Evolutionary conservation across 345 rosid genomes (phyloP).

Genomic region (Citrus maxima): DNA sequence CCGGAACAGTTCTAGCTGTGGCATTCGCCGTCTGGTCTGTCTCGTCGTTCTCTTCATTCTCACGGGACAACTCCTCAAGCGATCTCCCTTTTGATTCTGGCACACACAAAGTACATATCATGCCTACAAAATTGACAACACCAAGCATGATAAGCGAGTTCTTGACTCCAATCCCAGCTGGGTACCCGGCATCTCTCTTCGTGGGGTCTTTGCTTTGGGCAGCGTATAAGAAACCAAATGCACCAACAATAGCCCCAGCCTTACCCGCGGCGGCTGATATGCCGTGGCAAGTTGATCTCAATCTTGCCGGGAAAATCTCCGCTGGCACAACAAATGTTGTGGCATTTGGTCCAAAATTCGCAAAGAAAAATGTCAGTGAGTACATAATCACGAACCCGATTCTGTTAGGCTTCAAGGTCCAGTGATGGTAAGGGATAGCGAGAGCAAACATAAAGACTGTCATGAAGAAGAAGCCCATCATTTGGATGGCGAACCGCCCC

Average conservation of each 20-base stretch:
- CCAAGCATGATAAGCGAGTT: slow-evolving; percentile 32
- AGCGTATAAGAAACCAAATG: slow-evolving; percentile 66
- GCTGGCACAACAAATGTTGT: slow-evolving; percentile 77
- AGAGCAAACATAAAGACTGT: slow-evolving; percentile 56
- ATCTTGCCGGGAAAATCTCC: slow-evolving; percentile 75
- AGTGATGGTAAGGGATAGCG: slow-evolving; percentile 69
- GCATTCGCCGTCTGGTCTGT: neutral
- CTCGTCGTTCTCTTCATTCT: slow-evolving; percentile 19
- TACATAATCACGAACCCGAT: slow-evolving; percentile 58
- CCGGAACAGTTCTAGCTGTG: slow-evolving; percentile 6
- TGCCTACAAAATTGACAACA: slow-evolving; percentile 17
- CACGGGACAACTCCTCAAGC: slow-evolving; percentile 31
- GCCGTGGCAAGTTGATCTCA: slow-evolving; percentile 80
- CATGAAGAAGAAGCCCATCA: slow-evolving; percentile 62
- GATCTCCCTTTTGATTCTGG: slow-evolving; percentile 35
- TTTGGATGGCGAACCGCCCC: slow-evolving; percentile 52
- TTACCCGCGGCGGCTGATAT: slow-evolving; percentile 72
- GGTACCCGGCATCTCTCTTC: slow-evolving; percentile 26
- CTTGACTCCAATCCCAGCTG: slow-evolving; percentile 31
- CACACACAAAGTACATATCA: slow-evolving; percentile 23
- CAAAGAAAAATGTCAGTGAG: slow-evolving; percentile 68
- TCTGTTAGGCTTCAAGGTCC: slow-evolving; percentile 45
- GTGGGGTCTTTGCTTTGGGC: slow-evolving; percentile 21
- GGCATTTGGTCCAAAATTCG: slow-evolving; percentile 81
- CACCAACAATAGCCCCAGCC: slow-evolving; percentile 69